Evolutionary conservation across 345 rosid genomes (phyloP), one percentile per base, ranked within the genome.

Genomic region (Sonneratia alba): DNA sequence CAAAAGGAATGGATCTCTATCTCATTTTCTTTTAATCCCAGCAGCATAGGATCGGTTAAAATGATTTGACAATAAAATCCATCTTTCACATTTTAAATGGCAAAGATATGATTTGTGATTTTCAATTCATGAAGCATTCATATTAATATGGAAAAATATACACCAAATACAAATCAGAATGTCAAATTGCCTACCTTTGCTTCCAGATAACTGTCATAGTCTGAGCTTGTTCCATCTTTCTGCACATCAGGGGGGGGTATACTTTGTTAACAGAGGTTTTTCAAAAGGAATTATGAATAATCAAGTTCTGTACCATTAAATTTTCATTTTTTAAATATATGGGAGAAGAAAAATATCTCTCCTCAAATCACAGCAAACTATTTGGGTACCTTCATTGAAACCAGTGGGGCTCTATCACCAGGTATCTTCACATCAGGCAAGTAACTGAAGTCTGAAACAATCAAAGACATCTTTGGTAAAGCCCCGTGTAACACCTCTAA

Each of bases 401-500:
- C 97, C 79, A 95, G 72, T 63, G 99, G 99, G 77, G 97, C 99
- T 80, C 99, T 84, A 78, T 88, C 97, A 70, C 97, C 97, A 70
- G 87, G 86, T 84, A 92, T 76, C 77, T 79, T 90, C 77, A 92
- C 97, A 79, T 95, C 99, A 16, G 99, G 99, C 74, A 95, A 88
- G 89, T 82, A 95, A 79, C 91, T 92, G 70, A 92, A 95, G 85
- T 92, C 99, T 1, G 99, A 90, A 74, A 93, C 97, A 51, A 95
- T 86, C 75, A 95, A 76, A 22, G 99, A 95, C 99, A 95, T 95
- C 87, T 89, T 92, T 70, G 99, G 97, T 49, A 92, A 82, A 71
- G 85, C 93, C 77, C 72, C 83, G 76, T 95, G 95, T 74, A 95
- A 78, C 74, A 87, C 90, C 78, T 95, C 93, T 3, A 95, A 83